Base-by-base conservation (phyloP, 2,329 filamentous ascomycete genomes). In the Neoscytalidium dimidiatum region DNA sequence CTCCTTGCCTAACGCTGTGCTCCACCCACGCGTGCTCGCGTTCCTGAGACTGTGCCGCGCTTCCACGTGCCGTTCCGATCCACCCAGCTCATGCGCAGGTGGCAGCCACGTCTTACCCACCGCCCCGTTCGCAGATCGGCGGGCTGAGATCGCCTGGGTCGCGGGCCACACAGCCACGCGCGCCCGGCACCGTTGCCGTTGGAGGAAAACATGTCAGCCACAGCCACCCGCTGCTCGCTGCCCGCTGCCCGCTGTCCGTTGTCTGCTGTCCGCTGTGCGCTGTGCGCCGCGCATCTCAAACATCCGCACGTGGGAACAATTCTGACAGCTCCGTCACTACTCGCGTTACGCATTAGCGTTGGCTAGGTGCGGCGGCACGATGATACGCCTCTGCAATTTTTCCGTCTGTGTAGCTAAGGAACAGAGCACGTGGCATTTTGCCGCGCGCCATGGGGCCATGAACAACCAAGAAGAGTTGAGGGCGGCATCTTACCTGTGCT, bases 81-180 rank as follows among this genome's bases (percentile, higher is more conserved):
- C 52, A 43, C 23, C 31, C 26, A 23, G n/a, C n/a, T n/a, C 51
- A 6, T 11, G 23, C 9, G 51, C n/a, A n/a, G n/a, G n/a, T n/a
- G n/a, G 17, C 56, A 21, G 56, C 41, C 13, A 29, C 26, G 56
- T 60, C 56, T 60, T 60, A 46, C 56, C 56, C 38, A 46, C 38
- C 56, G 41, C 56, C 53, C 11, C 52, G 19, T 19, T 29, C n/a
- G 56, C 17, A 17, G 38, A 60, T 60, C 56, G 31, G 56, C 33
- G 56, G 56, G 56, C 38, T 38, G 49, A n/a, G 52, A 56, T 56
- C 52, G 52, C 52, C 33, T 9, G 17, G 53, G 5, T 19, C 53
- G 35, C 51, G 29, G 49, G 29, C 49, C 49, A 38, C 49, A 57
- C 31, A 17, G 29, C 28, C 38, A 14, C 19, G 52, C 31, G 31